Base-by-base conservation (phyloP, 768 basidiomycete species). In the Rhizopogon vulgaris region DNA sequence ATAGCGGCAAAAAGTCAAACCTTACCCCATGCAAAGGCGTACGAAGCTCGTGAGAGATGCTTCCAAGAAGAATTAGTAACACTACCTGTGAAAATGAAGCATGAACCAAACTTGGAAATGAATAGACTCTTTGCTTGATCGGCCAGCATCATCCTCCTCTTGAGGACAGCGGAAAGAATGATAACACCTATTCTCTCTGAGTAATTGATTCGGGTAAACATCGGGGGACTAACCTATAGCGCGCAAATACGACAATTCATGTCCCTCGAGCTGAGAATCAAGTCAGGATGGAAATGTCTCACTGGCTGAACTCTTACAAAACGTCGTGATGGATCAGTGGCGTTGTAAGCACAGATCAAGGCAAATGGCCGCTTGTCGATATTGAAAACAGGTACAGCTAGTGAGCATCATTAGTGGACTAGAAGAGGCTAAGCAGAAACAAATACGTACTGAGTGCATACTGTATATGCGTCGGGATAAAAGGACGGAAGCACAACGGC, bases 71-170 rank as follows among this genome's bases (percentile, higher is more conserved):
- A 56, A 18, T 41, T 40, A 22, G 12, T 43, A 34, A 37, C 36
- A 27, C n/a, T 28, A 51, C 30, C 11, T 11, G 18, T 41, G 24
- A 38, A 37, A 22, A n/a, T 9, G 39, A 40, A 46, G 7, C 22
- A 28, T 22, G 6, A 11, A 60, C 82, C 40, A 46, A 49, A 90
- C 90, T 94, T 94, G 11, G 90, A 93, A 54, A 94, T 94, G 69
- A 94, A 94, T 40, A 91, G 66, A 57, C 87, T 84, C 70, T 95
- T 96, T 1, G 94, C 88, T 63, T 95, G 94, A 65, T 97, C 94
- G 15, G 94, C 94, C 3, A 95, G 76, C 36, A 91, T 85, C 90
- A 96, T 94, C 24, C 92, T 74, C 51, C 91, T 80, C 67, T 96
- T 94, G 42, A 96, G 76, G 6, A 94, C 91, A 10, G 93, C 93